A percentile compares a stretch with the other conserved stretches of the same genome.
Conservation (phyloP, 805 yeast species). For the Saturnispora dispora region DNA sequence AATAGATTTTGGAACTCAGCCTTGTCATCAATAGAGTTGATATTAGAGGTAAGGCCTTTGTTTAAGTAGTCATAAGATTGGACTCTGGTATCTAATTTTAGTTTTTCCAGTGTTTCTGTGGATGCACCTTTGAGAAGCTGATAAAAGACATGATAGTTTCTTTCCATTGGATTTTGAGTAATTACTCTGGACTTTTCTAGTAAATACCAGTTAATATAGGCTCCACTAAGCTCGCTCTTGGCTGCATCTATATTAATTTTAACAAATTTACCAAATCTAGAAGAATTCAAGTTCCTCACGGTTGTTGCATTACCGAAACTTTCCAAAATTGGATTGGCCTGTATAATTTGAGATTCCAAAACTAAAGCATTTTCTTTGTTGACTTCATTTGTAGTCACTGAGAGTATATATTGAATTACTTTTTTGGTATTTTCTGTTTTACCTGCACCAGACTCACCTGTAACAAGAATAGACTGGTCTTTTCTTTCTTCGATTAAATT, state of each 20-base stretch:
- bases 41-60: slow-evolving; percentile 39
- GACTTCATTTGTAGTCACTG: slow-evolving; percentile 40
- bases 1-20: slow-evolving; percentile 55
- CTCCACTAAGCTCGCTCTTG: slow-evolving; percentile 67
- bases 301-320: slow-evolving; percentile 97
- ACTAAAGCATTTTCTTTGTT: slow-evolving; percentile 26
- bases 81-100: slow-evolving; percentile 32
- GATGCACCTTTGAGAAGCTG: slow-evolving; percentile 69
- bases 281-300: slow-evolving; percentile 84
- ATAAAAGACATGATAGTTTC: slow-evolving; percentile 92
- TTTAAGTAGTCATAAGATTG: slow-evolving; percentile 51
- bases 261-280: slow-evolving; percentile 94
- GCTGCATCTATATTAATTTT: slow-evolving; percentile 52
- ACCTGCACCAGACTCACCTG: slow-evolving; percentile 99
- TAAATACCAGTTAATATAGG: slow-evolving; percentile 89
- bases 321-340: slow-evolving; percentile 92
- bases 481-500: slow-evolving; percentile 57
- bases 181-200: slow-evolving; percentile 91
- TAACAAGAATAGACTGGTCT: slow-evolving; percentile 89
- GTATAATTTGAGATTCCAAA: slow-evolving; percentile 78
- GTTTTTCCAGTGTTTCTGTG: slow-evolving; percentile 35
- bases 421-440: slow-evolving; percentile 96
- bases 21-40: slow-evolving; percentile 71
- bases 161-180: slow-evolving; percentile 60
- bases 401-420: slow-evolving; percentile 83